phyloP scores from a whole-genome alignment of 306 rosid species.

The Cyclanthera cordifolia region DNA sequence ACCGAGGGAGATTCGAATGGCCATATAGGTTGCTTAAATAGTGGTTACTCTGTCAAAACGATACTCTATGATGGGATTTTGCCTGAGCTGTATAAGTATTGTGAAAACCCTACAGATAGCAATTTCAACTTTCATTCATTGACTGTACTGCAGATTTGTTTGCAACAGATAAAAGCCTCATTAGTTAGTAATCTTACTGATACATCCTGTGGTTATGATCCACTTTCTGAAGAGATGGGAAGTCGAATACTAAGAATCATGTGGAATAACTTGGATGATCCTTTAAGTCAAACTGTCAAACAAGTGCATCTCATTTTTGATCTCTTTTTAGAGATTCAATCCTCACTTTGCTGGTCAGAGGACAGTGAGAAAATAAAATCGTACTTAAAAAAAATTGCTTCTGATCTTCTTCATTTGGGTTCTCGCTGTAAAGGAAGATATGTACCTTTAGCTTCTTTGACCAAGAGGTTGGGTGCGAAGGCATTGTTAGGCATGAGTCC shows the following conservation, averaged over 20 bases:
- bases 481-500: conserved; percentile 58
- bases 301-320: conserved; percentile 88
- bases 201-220: conserved; percentile 36
- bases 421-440: conserved; percentile 90
- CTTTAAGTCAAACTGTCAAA: conserved; percentile 89
- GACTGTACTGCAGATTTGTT: conserved; percentile 92
- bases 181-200: conserved; percentile 41
- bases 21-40: conserved; percentile 13
- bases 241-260: conserved; percentile 58
- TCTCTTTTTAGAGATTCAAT: conserved; percentile 80
- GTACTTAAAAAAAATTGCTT: conserved; percentile 56
- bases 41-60: conserved; percentile 30
- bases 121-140: conserved; percentile 85
- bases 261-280: conserved; percentile 94
- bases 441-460: conserved; percentile 72
- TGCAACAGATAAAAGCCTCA: conserved; percentile 78
- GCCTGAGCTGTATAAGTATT: conserved; percentile 73
- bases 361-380: conserved; percentile 49
- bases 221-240: conserved; percentile 73
- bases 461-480: conserved; percentile 81
- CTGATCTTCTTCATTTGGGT: conserved; percentile 67
- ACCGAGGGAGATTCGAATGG: conserved; percentile 17
- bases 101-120: conserved; percentile 83
- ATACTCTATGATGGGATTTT: conserved; percentile 82
- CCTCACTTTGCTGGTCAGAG: conserved; percentile 59